phyloP scores from a whole-genome alignment of 2,329 filamentous ascomycete species.

The Lithohypha guttulata region DNA sequence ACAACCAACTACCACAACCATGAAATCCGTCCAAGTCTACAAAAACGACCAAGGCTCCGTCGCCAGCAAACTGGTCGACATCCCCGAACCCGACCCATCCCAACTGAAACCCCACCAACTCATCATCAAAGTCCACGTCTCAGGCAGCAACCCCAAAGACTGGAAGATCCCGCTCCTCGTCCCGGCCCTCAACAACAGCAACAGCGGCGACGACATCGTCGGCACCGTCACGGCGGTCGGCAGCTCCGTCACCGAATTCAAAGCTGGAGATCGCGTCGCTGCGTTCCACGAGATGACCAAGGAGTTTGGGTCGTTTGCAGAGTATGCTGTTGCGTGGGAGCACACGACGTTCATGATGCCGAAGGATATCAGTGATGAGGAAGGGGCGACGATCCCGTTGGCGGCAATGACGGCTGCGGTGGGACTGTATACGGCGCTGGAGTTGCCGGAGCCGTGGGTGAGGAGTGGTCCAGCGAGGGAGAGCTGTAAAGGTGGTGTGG shows the following conservation, averaged over 20 bases:
- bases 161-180: constrained; percentile 27
- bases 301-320: constrained; percentile 43
- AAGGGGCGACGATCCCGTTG: constrained; percentile 24
- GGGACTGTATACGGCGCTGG: constrained; percentile 10
- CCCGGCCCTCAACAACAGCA: constrained; percentile 19
- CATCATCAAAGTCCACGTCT: constrained; percentile 32
- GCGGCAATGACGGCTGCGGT: constrained; percentile 14
- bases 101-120: constrained; percentile 24
- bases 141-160: constrained; percentile 40
- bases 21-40: constrained; percentile 1
- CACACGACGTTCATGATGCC: constrained; percentile 48
- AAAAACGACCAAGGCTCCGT: not conserved
- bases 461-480: not conserved
- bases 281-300: constrained; percentile 40
- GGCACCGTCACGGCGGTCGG: constrained; percentile 43
- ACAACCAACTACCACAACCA: not conserved
- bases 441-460: constrained; percentile 14
- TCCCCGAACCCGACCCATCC: constrained; percentile 31
- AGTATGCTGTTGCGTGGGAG: constrained; percentile 44
- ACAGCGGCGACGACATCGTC: constrained; percentile 43
- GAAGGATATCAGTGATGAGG: constrained; percentile 40
- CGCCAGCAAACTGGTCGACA: constrained; percentile 31
- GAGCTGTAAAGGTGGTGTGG: constrained; percentile 24
- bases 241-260: constrained; percentile 42
- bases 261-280: constrained; percentile 44